Conservation (phyloP, 768 basidiomycete species). For the Antrodiella citrinella region DNA sequence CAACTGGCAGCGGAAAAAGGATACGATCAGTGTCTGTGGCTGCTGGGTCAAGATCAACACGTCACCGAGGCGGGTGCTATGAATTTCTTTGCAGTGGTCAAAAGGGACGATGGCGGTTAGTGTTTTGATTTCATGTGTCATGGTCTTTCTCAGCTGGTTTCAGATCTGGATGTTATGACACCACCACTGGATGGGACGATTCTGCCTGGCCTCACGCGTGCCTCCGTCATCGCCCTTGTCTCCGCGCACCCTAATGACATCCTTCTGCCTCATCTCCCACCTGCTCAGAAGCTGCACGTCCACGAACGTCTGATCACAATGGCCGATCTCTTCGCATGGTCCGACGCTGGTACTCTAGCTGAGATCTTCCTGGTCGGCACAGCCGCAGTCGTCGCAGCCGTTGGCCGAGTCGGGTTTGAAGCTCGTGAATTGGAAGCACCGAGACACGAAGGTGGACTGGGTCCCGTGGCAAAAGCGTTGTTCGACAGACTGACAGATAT, state of each 20-base stretch:
- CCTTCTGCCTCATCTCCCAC: constrained; percentile 33
- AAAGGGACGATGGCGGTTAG: constrained; percentile 34
- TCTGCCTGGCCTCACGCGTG: constrained; percentile 87
- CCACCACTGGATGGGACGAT: constrained; percentile 89
- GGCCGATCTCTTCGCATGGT: constrained; percentile 32
- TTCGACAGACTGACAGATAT: constrained; percentile 69
- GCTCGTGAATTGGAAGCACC: constrained; percentile 58
- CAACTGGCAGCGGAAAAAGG: constrained; percentile 39
- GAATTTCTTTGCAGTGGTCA: constrained; percentile 47
- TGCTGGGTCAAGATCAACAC: constrained; percentile 30
- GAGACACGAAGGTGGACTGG: constrained; percentile 40
- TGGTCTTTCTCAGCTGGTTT: background rate
- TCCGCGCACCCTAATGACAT: constrained; percentile 41
- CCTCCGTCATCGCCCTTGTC: constrained; percentile 69
- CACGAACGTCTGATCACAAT: constrained; percentile 39
- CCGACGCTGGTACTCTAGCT: constrained; percentile 53
- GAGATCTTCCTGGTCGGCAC: constrained; percentile 87
- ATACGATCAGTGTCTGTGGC: constrained; percentile 51
- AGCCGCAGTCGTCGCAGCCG: constrained; percentile 68
- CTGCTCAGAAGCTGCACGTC: constrained; percentile 32
- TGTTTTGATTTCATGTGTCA: background rate
- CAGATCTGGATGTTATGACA: constrained; percentile 78
- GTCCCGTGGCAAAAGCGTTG: constrained; percentile 58
- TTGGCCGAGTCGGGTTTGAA: constrained; percentile 66
- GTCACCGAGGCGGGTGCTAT: constrained; percentile 41